Evolutionary conservation across 2,329 filamentous ascomycete species (phyloP), one percentile per base, ranked within the genome.

Genomic region (Claviceps cyperi): DNA sequence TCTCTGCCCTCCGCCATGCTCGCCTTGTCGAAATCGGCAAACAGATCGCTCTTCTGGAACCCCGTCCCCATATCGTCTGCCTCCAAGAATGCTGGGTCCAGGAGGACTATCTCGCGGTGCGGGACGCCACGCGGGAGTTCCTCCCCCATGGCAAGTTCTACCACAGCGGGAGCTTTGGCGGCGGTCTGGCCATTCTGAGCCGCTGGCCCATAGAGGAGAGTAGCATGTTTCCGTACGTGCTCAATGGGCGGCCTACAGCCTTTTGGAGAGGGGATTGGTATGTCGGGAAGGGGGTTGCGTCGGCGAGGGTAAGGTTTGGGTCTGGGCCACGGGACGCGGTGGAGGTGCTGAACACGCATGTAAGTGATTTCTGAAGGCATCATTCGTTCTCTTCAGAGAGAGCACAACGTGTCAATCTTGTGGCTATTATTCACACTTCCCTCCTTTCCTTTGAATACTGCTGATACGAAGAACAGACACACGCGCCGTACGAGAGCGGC

Each of bases 221-320:
- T 65, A 81, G 76, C 60, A 94, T 97, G 88, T 76, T 80, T 57
- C 75, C 74, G 3, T 98, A 96, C 63, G 81, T 88, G n/a, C 75
- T 98, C 49, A 96, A 95, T 64, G 92, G 92, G 17, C 78, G 91
- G 17, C 92, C 92, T 5, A 91, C 89, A 9, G 91, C 91, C 4
- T 95, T 97, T 67, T 96, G 84, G 69, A 76, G 91, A 53, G 92
- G 92, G 11, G 91, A 97, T 66, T 97, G 91, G 88, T 97, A 82
- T 62, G 90, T 96, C 9, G 92, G 92, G 0, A 97, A 97, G 64
- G 92, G 92, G 15, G 81, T 97, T 41, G 92, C 91, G 6, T 84
- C 79, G 61, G 91, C 91, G 2, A 77, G 78, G 54, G 84, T 97
- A 57, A 74, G 85, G 4, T 83, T 84, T 56, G 86, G 86, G 0